phyloP scores from a whole-genome alignment of 371 early-diverging fungal species.

The Mucor circinelloides region DNA sequence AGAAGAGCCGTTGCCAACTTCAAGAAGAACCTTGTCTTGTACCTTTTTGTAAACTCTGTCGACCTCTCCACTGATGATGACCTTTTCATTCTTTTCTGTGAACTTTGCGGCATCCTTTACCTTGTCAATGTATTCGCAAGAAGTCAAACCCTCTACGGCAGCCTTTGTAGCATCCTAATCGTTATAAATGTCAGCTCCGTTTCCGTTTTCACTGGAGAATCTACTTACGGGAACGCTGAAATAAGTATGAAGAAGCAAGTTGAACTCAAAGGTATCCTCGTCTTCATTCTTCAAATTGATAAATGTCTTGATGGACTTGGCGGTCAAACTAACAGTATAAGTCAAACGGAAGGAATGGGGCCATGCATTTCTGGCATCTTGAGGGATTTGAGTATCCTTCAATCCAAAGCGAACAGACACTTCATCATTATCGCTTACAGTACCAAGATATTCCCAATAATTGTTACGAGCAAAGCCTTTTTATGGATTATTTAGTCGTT shows the following conservation, averaged over 20 bases:
- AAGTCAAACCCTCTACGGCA: conserved; percentile 64
- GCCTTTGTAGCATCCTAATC: conserved; percentile 63
- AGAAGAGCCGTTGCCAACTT: conserved; percentile 44
- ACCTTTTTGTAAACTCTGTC: conserved; percentile 78
- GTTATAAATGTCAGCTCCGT: not conserved
- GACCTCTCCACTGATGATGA: conserved; percentile 68
- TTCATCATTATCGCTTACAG: conserved; percentile 58
- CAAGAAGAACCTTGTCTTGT: conserved; percentile 55
- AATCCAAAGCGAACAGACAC: conserved; percentile 72
- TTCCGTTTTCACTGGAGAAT: not conserved
- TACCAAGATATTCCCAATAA: conserved; percentile 66
- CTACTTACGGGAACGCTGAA: conserved; percentile 68
- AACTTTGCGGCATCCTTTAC: conserved; percentile 45
- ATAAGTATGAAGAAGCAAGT: conserved; percentile 91
- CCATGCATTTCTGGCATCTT: conserved; percentile 61
- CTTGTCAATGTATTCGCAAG: conserved; percentile 74
- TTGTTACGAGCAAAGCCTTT: conserved; percentile 88
- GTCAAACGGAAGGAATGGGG: conserved; percentile 75
- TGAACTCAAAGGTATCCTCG: conserved; percentile 74
- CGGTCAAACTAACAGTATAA: conserved; percentile 81
- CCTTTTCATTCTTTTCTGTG: conserved; percentile 43
- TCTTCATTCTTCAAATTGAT: conserved; percentile 76
- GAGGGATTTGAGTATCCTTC: conserved; percentile 61
- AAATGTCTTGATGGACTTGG: conserved; percentile 66
- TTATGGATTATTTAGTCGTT: conserved; percentile 23